These are phyloP conservation scores for Paramecium caudatum DNA, from an alignment of 73 alveolate genomes.

Conservation along the genomic window DNA sequence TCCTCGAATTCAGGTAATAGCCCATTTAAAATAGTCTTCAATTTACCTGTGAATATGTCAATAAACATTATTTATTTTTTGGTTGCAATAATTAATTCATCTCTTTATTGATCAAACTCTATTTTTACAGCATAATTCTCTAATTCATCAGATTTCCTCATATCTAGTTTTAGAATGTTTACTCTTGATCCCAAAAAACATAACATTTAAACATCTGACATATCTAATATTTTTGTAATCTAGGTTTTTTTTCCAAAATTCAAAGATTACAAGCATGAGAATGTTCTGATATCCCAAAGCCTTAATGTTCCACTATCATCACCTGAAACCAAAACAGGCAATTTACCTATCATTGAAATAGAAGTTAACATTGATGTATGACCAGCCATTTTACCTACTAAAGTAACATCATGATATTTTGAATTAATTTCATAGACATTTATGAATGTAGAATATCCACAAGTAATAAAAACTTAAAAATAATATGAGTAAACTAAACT, in stretches of 20 bases:
- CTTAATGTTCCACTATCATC: slow-evolving; percentile 74
- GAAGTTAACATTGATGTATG: slow-evolving; percentile 74
- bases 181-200: slow-evolving; percentile 74
- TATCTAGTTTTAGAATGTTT: slow-evolving; percentile 65
- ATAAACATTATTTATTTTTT: slow-evolving; percentile 64
- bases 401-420: slow-evolving; percentile 69
- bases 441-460: slow-evolving; percentile 71
- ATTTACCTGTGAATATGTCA: slow-evolving; percentile 73
- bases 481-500: slow-evolving; percentile 68
- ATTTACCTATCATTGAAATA: slow-evolving; percentile 65
- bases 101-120: slow-evolving; percentile 58
- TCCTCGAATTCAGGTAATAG: slow-evolving; percentile 68
- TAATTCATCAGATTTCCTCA: neutral
- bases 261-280: slow-evolving; percentile 65
- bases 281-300: slow-evolving; percentile 74
- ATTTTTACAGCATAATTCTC: slow-evolving; percentile 65
- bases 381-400: slow-evolving; percentile 65
- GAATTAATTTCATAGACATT: slow-evolving; percentile 67
- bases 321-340: slow-evolving; percentile 66
- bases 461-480: slow-evolving; percentile 65
- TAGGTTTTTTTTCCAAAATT: slow-evolving; percentile 70
- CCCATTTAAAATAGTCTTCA: slow-evolving; percentile 66
- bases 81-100: slow-evolving; percentile 60
- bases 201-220: slow-evolving; percentile 29
- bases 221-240: slow-evolving; percentile 65